Base-by-base conservation (phyloP, 495 filamentous ascomycete genomes). In the Penicillium subrubescens region DNA sequence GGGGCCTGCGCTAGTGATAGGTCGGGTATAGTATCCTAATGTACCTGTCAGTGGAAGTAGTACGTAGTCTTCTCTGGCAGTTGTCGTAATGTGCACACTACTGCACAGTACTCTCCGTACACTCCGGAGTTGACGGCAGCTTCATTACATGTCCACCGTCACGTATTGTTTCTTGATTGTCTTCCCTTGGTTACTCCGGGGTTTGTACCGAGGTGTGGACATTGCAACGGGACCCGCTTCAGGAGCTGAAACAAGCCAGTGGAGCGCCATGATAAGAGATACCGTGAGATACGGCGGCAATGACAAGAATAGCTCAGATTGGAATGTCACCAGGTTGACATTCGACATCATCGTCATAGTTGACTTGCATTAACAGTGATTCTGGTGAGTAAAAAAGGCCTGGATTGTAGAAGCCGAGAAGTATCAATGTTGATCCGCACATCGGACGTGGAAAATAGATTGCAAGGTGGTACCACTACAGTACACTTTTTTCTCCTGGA, bases 241-340 rank as follows among this genome's bases (percentile, higher is more conserved):
- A 8, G 27, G 51, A 54, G 51, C 51, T 54, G 51, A 54, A 54
- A 54, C 51, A 54, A 34, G 51, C 33, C 53, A 35, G 53, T 34
- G 53, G 48, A 50, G 46, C 46, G 48, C 48, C 48, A 52, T 52
- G 48, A 52, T 52, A 52, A 52, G 48, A 52, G 48, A 52, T 52
- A 52, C 48, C 27, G 48, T 31, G 48, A 52, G 48, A 52, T 52
- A 52, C 14, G 27, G 25, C 21, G 43, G 43, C n/a, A 25, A 48
- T 48, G 44, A 48, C 44, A 48, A 48, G 44, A 48, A 48, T 48
- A 48, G 44, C 44, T 48, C 44, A 11, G 44, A 48, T 48, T 48
- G 19, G 44, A 48, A 48, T 48, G 44, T 48, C 44, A 25, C 44
- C 21, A 23, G 44, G 44, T 48, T 23, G 43, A 23, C 44, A 23